Base-by-base conservation (phyloP, 129 eudicot species). In the Ambrosia trifida region DNA sequence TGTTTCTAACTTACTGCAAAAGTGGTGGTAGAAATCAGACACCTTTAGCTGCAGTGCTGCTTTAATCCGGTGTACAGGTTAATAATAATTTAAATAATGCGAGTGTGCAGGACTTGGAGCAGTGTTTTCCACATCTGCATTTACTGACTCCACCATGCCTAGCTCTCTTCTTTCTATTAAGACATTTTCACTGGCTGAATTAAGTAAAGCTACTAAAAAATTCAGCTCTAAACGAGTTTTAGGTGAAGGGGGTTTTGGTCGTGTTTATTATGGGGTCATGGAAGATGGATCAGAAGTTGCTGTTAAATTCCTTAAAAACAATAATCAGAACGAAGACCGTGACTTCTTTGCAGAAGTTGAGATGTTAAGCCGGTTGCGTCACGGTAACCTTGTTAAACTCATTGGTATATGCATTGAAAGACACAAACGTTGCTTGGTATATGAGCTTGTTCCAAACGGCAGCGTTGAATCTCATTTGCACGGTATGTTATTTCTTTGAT, bases 391-490 rank as follows among this genome's bases (percentile, higher is more conserved):
- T 66, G 58, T 66, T 46, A 46, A 66, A 66, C 57, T 66, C 19
- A 30, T 66, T 66, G 72, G 72, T 24, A 46, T 66, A 66, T 66
- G 72, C 38, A 12, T 66, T 1, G 72, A 66, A 46, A 30, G 20
- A 4, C 58, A 7, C 43, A 66, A 41, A 4, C 57, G 72, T n/a
- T 66, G 72, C 40, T 45, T 66, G 40, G 41, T 45, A 6, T 66
- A 88, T 77, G 97, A 91, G 78, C 78, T 91, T 38, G 91, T 91
- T 64, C 85, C 82, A 54, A 91, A 88, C 72, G 97, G 96, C 79
- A 91, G 90, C 61, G 87, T 91, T 47, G 96, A 91, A 65, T 88
- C 96, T 46, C 96, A 91, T 69, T 86, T 91, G 79, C 96, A 91
- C 43, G 97, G 97, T 91, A 86, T 63, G 53, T 49, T 69, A 45